Conservation (phyloP, 495 filamentous ascomycete genomes). For the Friedmanniomyces endolithicus region DNA sequence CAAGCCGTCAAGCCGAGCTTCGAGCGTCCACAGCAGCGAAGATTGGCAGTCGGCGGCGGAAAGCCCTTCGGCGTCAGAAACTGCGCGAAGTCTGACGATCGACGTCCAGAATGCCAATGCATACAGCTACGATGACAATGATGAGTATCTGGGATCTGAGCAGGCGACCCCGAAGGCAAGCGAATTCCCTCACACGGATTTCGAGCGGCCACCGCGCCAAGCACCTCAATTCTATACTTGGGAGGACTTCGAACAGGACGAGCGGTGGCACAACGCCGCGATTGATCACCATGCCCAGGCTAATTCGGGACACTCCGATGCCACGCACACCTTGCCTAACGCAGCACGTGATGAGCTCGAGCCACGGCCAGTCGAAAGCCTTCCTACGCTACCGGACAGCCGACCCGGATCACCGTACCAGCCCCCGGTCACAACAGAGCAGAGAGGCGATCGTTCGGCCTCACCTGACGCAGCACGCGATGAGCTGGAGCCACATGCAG, state of each 20-base stretch:
- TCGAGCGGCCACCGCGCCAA: conserved; percentile 1
- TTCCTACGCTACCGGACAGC: background rate
- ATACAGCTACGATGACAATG: conserved; percentile 6
- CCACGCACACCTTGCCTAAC: no score
- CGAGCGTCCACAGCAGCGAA: conserved; percentile 26
- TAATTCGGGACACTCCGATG: background rate
- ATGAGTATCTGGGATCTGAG: conserved; percentile 26
- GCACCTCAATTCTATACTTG: conserved; percentile 20
- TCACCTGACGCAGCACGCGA: no score
- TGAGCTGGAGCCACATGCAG: background rate
- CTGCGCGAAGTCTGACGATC: conserved; percentile 7
- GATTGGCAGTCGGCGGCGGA: conserved; percentile 32
- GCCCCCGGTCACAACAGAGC: background rate
- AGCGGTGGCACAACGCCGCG: conserved; percentile 3
- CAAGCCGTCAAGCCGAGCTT: conserved; percentile 23
- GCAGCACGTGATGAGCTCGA: no score
- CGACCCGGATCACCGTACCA: background rate
- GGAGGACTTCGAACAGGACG: conserved; percentile 19
- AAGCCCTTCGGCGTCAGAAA: conserved; percentile 1
- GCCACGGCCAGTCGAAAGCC: background rate
- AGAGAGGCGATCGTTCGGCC: background rate
- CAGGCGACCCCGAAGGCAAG: conserved; percentile 29
- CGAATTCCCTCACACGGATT: background rate
- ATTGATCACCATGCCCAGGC: background rate
- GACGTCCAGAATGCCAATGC: conserved; percentile 5